Percentiles rank a stretch among this genome's conserved stretches.
Evolutionary conservation across 2,329 filamentous ascomycete species (phyloP).

Genomic region (Herpotrichia juniperi): DNA sequence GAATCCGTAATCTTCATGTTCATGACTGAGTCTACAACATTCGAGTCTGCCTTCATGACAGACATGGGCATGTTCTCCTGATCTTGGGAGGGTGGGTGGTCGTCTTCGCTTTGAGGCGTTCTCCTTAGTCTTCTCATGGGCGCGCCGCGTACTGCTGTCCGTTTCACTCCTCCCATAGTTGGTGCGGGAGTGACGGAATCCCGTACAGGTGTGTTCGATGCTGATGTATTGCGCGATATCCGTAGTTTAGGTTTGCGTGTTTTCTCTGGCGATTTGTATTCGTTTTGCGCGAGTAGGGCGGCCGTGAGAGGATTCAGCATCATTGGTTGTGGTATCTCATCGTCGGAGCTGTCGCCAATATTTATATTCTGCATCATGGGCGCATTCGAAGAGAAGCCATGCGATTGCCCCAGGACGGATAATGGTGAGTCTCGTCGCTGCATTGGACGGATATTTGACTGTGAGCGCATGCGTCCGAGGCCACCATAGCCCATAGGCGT

Average conservation of each 20-base stretch:
- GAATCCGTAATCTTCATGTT: slow-evolving; percentile 36
- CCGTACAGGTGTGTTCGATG: slow-evolving; percentile 46
- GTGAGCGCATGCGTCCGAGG: slow-evolving; percentile 43
- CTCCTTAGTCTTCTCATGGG: slow-evolving; percentile 46
- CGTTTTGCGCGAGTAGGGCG: slow-evolving; percentile 69
- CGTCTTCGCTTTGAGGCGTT: slow-evolving; percentile 48
- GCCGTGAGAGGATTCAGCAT: slow-evolving; percentile 93
- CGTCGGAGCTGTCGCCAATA: slow-evolving; percentile 87
- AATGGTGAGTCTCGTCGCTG: slow-evolving; percentile 54
- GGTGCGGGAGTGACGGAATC: slow-evolving; percentile 49
- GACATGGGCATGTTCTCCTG: slow-evolving; percentile 78
- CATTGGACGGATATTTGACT: slow-evolving; percentile 35
- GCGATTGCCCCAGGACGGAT: slow-evolving; percentile 50
- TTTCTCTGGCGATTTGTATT: slow-evolving; percentile 47
- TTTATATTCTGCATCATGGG: slow-evolving; percentile 56
- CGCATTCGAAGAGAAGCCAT: slow-evolving; percentile 53
- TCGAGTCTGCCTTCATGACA: slow-evolving; percentile 31
- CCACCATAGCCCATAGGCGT: slow-evolving; percentile 45
- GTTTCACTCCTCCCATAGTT: slow-evolving; percentile 40
- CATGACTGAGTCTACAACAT: slow-evolving; percentile 35
- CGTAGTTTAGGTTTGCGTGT: slow-evolving; percentile 43
- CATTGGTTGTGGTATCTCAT: slow-evolving; percentile 85
- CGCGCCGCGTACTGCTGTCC: slow-evolving; percentile 46
- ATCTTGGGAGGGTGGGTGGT: slow-evolving; percentile 61
- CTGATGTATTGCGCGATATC: slow-evolving; percentile 43